Evolutionary conservation across 768 basidiomycete genomes (phyloP).

Genomic region (Inosperma sp.): DNA sequence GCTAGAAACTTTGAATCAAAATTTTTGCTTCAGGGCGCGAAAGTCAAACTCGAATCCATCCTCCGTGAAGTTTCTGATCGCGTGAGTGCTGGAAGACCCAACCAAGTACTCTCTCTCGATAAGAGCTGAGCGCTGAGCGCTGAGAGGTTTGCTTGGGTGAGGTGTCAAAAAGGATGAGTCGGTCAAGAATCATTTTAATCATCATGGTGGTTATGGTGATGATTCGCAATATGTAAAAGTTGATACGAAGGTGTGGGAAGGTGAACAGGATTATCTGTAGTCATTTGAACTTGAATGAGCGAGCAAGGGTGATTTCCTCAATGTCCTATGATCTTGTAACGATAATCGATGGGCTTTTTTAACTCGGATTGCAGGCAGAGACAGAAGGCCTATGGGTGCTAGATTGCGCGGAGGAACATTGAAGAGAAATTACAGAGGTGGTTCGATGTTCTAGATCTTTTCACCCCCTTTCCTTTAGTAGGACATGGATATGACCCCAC

Average conservation of each 20-base stretch:
- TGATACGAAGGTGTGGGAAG: conserved; percentile 54
- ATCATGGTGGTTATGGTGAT: conserved; percentile 23
- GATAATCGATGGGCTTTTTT: too few relatives aligned
- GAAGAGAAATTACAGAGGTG: too few relatives aligned
- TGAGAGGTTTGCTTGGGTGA: conserved; percentile 82
- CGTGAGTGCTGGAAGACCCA: conserved; percentile 60
- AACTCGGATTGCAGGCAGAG: too few relatives aligned
- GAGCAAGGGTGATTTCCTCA: not conserved
- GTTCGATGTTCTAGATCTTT: too few relatives aligned
- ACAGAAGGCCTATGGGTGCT: too few relatives aligned
- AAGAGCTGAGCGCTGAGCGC: conserved; percentile 71
- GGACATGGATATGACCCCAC: too few relatives aligned
- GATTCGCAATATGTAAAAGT: conserved; percentile 81
- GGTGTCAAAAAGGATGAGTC: conserved; percentile 62
- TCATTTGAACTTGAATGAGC: not conserved
- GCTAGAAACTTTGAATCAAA: conserved; percentile 74
- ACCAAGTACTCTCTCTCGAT: conserved; percentile 42
- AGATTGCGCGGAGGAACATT: too few relatives aligned
- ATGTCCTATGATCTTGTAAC: too few relatives aligned
- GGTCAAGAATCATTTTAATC: conserved; percentile 12
- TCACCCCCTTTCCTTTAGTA: too few relatives aligned
- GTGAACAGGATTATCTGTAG: not conserved
- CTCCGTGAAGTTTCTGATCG: conserved; percentile 85
- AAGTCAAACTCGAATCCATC: conserved; percentile 87
- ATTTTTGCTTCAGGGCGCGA: conserved; percentile 58